Base-by-base conservation (phyloP, 257 asterid genomes). In the Solanum ahanhuiri region DNA sequence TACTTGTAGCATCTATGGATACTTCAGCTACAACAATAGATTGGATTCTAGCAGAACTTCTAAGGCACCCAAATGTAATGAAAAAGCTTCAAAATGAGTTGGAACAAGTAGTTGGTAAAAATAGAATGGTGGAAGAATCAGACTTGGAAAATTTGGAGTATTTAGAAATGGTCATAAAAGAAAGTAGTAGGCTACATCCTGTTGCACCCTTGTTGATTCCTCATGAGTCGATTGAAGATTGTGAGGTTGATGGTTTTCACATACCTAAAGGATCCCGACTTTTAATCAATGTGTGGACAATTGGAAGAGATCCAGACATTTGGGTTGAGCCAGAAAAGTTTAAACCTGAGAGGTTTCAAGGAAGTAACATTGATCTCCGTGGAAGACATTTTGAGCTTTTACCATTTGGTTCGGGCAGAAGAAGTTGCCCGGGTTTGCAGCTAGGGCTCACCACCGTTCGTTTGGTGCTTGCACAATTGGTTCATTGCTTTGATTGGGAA, bases 141-240 rank as follows among this genome's bases (percentile, higher is more conserved):
- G 87, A 89, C 54, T 54, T 89, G 2, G 77, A 85, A 33, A 45
- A 25, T 5, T 17, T 89, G 9, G 41, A 81, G 1, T 89, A 89
- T 25, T 82, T 89, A 11, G 35, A 85, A 57, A 85, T 89, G 90
- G 88, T 87, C 5, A 37, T 89, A 6, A 89, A 87, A 89, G 91
- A 89, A 87, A 37, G 87, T 17, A 12, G 64, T 35, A 79, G 91
- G 28, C 86, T 89, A 12, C 91, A 89, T 39, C 91, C 88, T 3
- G 83, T 77, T 51, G 88, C 75, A 51, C 91, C 91, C 4, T 20
- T 89, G 9, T 83, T 89, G 5, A 31, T 87, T 20, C 91, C 88
- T 12, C 88, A 66, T 0, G 90, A 75, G 18, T 85, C 91, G 0
- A 83, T 76, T 34, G 85, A 89, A 66, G 90, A 89, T 12, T 89